Evolutionary conservation across 331 rosid genomes (phyloP).

Genomic region (Dryas integrifolia): DNA sequence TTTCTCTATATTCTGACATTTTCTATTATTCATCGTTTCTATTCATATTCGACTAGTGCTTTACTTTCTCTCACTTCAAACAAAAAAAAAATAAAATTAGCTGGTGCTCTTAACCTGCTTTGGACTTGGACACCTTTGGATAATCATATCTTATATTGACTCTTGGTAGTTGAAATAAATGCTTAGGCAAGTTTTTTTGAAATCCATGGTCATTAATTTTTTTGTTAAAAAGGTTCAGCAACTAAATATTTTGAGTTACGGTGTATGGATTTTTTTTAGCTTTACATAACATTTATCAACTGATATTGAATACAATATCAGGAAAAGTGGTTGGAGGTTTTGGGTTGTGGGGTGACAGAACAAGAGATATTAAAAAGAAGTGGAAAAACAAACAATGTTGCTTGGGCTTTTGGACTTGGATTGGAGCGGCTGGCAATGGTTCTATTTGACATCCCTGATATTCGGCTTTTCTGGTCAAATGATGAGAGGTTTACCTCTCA

Average conservation of each 20-base stretch:
- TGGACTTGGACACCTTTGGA: background rate
- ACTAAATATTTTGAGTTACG: background rate
- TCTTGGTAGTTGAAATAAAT: background rate
- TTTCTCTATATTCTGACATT: background rate
- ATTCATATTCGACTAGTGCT: background rate
- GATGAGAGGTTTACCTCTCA: constrained; percentile 95
- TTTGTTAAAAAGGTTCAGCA: too few relatives aligned
- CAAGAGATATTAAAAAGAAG: constrained; percentile 85
- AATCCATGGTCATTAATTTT: too few relatives aligned
- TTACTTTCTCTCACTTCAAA: too few relatives aligned
- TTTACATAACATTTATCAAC: background rate
- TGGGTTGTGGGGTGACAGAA: constrained; percentile 98
- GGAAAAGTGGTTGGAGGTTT: constrained; percentile 95
- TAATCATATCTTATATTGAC: background rate
- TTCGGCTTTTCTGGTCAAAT: constrained; percentile 89
- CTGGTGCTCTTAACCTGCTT: background rate
- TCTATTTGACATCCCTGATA: constrained; percentile 94
- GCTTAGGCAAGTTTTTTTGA: background rate
- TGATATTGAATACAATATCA: constrained; percentile 26
- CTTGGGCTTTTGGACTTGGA: constrained; percentile 99
- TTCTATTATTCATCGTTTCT: background rate
- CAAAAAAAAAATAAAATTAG: too few relatives aligned
- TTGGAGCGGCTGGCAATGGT: constrained; percentile 97
- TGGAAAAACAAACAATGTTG: constrained; percentile 70
- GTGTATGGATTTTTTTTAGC: background rate